Base-by-base conservation (phyloP, 2,329 filamentous ascomycete species). In the Zasmidium angulare region DNA sequence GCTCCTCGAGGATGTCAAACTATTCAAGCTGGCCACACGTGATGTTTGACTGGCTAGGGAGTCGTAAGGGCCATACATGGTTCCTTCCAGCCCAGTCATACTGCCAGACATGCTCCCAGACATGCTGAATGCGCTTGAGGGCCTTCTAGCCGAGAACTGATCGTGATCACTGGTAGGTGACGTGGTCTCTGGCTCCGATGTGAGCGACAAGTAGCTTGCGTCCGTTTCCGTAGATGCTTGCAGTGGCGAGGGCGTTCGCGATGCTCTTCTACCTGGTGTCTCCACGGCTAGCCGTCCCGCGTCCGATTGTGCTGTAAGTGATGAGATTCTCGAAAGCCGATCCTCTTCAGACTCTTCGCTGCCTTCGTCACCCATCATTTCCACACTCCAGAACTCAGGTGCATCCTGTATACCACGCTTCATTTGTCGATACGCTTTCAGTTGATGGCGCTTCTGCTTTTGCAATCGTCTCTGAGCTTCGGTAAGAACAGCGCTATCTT, bases 381-480 rank as follows among this genome's bases (percentile, higher is more conserved):
- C 91, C 61, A 93, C 82, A 76, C 92, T 96, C 91, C 92, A 97
- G 48, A 84, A 85, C 50, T 89, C 86, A 26, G 86, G 82, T 1
- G 82, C 81, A 0, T 66, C 64, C 1, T 63, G 59, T 22, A 60
- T 62, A 40, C 64, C 64, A 23, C 64, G 64, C 26, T 63, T 64
- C 59, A 61, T 70, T 60, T 58, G 68, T 69, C 64, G 72, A 66
- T 61, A 69, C 55, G 53, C 76, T 66, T 69, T 71, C 47, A 72
- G 63, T 51, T 71, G 69, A 19, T 72, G 72, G 49, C 76, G 72
- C 59, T 77, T 76, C 64, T 76, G 73, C 60, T 75, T 75, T 50
- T 75, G 87, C 81, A 73, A 88, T 82, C 70, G 86, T 85, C 63
- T 80, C 78, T 40, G 81, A 81, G 66, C 76, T 40, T 77, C 73